Evolutionary conservation across 1,139 yeast species (phyloP).

Genomic region (Trichomonascaceae sp.): DNA sequence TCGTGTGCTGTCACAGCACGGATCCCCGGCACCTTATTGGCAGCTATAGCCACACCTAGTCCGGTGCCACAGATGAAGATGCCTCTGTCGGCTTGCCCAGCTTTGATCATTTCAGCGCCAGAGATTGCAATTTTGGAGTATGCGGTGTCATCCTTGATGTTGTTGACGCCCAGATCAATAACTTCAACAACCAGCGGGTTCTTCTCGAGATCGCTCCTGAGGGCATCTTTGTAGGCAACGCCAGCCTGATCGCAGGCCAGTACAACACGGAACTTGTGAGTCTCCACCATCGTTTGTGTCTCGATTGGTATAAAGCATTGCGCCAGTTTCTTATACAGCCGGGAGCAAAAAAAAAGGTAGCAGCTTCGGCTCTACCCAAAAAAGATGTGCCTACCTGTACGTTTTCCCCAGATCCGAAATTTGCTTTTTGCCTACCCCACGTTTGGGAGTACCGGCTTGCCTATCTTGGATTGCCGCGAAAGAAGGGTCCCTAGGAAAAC

Average conservation of each 20-base stretch:
- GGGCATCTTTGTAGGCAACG: slow-evolving; percentile 30
- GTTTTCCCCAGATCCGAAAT: too few species aligned
- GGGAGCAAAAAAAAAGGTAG: too few species aligned
- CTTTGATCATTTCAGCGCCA: slow-evolving; percentile 30
- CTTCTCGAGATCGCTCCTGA: slow-evolving; percentile 27
- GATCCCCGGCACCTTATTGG: slow-evolving; percentile 35
- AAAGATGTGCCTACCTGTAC: too few species aligned
- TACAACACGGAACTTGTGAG: slow-evolving; percentile 16
- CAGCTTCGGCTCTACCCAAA: too few species aligned
- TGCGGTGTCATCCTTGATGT: slow-evolving; percentile 21
- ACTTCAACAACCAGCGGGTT: slow-evolving; percentile 25
- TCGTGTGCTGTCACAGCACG: slow-evolving; percentile 40
- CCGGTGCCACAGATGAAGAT: slow-evolving; percentile 37
- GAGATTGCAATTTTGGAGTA: slow-evolving; percentile 34
- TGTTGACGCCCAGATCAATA: slow-evolving; percentile 30
- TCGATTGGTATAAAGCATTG: too few species aligned
- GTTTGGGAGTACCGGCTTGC: too few species aligned
- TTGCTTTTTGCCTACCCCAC: too few species aligned
- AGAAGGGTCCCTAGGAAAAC: too few species aligned
- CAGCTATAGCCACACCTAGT: slow-evolving; percentile 35
- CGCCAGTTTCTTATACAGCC: too few species aligned
- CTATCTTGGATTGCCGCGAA: too few species aligned
- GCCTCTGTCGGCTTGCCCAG: slow-evolving; percentile 33
- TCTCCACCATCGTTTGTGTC: not conserved
- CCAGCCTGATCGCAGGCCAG: slow-evolving; percentile 37